Base-by-base conservation (phyloP, 2,329 filamentous ascomycete species). In the Colletotrichum eleusines region DNA sequence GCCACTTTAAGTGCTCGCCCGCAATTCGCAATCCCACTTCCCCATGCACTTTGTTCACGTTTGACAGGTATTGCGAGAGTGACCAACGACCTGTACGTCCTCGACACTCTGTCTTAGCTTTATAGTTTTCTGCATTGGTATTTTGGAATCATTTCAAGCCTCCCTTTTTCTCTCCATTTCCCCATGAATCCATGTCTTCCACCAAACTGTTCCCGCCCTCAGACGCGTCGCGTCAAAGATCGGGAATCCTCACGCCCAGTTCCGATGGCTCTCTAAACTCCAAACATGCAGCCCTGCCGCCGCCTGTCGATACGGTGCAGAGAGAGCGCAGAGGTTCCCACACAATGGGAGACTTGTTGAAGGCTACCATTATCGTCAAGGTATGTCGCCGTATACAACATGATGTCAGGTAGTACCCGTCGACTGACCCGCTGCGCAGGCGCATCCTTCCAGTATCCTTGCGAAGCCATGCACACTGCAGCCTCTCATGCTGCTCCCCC, bases 401-500 rank as follows among this genome's bases (percentile, higher is more conserved):
- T 23, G 12, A 44, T 23, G 28, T 28, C 40, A 5, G 28, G 53
- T 66, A 26, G 31, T 26, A 3, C 33, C 23, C 18, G 28, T 31
- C 44, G 9, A 33, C 73, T 79, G 54, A 78, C 72, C n/a, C 58
- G 44, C 26, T 69, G 58, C 51, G 59, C 66, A 91, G 89, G 85
- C 88, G 50, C 83, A 90, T 75, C 89, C 88, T 12, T 83, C 84
- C 16, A 86, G 84, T 57, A 80, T 87, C 55, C 82, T 85, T 42
- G 75, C 84, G 31, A 87, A 86, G 75, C 87, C 89, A 60, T 85
- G 86, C 69, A 84, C 84, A 31, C 81, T 91, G 61, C 85, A 88
- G 60, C 89, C 89, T 3, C 77, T 91, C 61, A 88, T 91, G 84
- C 81, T 92, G 33, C 80, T 93, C 5, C 86, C 88, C 35, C 87